Base-by-base conservation (phyloP, 768 basidiomycete genomes). In the Leccinellum luteum region DNA sequence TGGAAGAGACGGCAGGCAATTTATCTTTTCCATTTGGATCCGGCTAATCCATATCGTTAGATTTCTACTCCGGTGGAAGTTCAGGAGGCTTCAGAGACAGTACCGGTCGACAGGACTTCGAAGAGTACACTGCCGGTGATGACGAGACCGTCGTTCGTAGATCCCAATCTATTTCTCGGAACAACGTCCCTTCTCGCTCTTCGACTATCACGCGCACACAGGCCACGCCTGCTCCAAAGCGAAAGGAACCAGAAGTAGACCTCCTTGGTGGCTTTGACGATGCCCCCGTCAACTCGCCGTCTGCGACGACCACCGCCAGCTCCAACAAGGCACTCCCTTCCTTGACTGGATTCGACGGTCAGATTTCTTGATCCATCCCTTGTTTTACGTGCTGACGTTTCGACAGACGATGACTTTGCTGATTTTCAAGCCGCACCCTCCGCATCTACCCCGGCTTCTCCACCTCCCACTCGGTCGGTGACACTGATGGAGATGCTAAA, bases 71-170 rank as follows among this genome's bases (percentile, higher is more conserved):
- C 19, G 69, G 69, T 44, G 77, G 81, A 4, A 76, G 79, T 45
- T 79, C 83, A 41, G 77, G 79, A 54, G 80, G 80, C 2, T 91
- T 89, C 74, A 78, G 82, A 51, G 90, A 92, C 59, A 77, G 73
- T 31, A 71, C 73, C 8, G 73, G 83, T 41, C 75, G 84, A 15
- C 76, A 78, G 55, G 81, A 83, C 25, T 98, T 85, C 62, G 95
- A 98, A 66, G 95, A 98, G 70, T 99, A 99, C 72, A 91, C 96
- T 62, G 97, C 96, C 13, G 96, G 96, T 2, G 93, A 93, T 57
- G 95, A 98, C 59, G 94, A 96, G n/a, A 73, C 68, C 41, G 72
- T 64, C 57, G 67, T 44, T 60, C 74, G 68, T 60, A 79, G 72
- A 52, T 78, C 72, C 59, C 76, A 75, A 47, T 77, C 76, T 21